Evolutionary conservation across 306 rosid genomes (phyloP).

Genomic region (Hippophae tibetana): DNA sequence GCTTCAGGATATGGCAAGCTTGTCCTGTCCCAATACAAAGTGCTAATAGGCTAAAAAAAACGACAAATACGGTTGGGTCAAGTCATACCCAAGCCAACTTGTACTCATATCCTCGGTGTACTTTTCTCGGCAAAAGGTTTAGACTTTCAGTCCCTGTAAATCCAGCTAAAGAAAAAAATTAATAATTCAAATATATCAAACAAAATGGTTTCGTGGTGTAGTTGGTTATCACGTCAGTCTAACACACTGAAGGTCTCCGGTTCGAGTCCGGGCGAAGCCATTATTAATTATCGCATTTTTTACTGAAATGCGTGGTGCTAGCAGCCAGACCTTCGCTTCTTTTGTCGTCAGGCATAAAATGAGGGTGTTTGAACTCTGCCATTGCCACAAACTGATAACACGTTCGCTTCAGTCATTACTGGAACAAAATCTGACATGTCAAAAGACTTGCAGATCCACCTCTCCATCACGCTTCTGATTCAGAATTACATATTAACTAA

Average conservation of each 20-base stretch:
- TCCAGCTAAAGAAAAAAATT: not conserved
- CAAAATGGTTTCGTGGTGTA: slow-evolving; percentile 41
- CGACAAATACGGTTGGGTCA: no score
- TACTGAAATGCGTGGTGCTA: not conserved
- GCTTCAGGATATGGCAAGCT: no score
- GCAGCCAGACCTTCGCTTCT: not conserved
- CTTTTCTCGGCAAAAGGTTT: no score
- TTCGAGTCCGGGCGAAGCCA: slow-evolving; percentile 18
- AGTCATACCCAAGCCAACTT: no score
- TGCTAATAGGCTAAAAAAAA: no score
- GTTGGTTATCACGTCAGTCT: slow-evolving; percentile 98
- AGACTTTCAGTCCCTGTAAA: no score
- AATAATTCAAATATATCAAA: not conserved
- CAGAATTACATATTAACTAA: not conserved
- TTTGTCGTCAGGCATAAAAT: not conserved
- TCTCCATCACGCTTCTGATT: not conserved
- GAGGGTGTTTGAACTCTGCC: not conserved
- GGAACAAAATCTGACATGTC: slow-evolving; percentile 4
- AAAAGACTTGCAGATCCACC: not conserved
- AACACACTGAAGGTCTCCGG: slow-evolving; percentile 55
- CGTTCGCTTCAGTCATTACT: not conserved
- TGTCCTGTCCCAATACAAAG: no score
- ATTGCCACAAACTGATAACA: not conserved
- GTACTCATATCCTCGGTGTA: no score
- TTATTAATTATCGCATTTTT: not conserved